Evolutionary conservation across 2,329 filamentous ascomycete species (phyloP), one percentile per base, ranked within the genome.

Genomic region (Aspergillus sp.): DNA sequence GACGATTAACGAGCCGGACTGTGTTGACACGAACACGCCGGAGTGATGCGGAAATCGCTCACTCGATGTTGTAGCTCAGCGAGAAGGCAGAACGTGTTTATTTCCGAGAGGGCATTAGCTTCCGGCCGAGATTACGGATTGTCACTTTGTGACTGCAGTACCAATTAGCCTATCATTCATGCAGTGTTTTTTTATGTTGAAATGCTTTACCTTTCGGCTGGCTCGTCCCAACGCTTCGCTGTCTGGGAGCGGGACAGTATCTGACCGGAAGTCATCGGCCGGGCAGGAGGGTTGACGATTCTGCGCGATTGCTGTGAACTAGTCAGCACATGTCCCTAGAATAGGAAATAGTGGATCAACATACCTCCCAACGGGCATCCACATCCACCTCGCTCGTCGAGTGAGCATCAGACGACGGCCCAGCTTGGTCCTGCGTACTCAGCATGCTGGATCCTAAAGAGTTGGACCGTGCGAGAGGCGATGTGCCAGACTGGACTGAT

Each of bases 321-420:
- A 47, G 16, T 66, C 43, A 70, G 60, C 44, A 54, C 21, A 36
- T 16, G 13, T 5, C 10, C 16, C 20, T 5, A 16, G 5, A 19
- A 23, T 4, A 17, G 5, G 17, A 4, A 5, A 23, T 5, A 14
- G 11, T 21, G 2, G 11, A 3, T 14, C 7, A 42, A 65, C 68
- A 43, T 64, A 73, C 71, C 65, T 74, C 71, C 64, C 66, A 71
- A 31, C 65, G 68, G 57, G 65, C 66, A 60, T 73, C 70, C 23
- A 70, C 64, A 49, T 73, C 68, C 2, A 68, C 65, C 47, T 71
- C 71, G 58, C 61, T 68, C 7, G 62, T 64, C 49, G 70, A 72
- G 19, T 63, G 66, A 16, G 69, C 61, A 47, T 74, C 71, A 25
- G 58, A 55, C 14, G 66, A 47, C 13, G 64, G 51, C 2, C 56